Evolutionary conservation across 208 protist genomes (phyloP), one percentile per base, ranked within the genome.

Genomic region (Trypanosoma conorhini): DNA sequence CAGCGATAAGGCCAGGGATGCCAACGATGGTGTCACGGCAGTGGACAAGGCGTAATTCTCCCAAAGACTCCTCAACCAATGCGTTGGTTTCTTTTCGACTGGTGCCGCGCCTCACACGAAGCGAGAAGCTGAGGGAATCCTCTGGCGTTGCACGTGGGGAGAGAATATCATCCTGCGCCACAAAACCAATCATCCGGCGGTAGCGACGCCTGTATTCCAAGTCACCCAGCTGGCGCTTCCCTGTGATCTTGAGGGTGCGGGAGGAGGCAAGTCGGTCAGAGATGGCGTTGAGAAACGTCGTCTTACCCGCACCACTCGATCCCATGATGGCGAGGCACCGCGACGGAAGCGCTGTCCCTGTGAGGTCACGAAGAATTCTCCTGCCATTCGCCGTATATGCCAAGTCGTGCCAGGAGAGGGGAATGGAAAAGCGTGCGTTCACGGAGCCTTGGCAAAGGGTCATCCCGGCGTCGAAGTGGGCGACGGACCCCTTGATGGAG

Each of bases 241-340:
- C 88, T 19, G 61, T 65, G 44, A 94, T 60, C 64, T 81, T 81
- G 22, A 80, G 61, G n/a, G 76, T 64, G 31, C 68, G 55, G 40
- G 62, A 68, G 1, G 67, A 67, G 46, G 80, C 71, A 9, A 96
- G 83, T 17, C 84, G 81, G 52, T 93, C 87, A 57, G 78, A 85
- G 38, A 96, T 77, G 40, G 88, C 87, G 69, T 93, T 93, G 35
- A 96, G 79, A 74, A 95, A 91, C 15, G 90, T 95, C 55, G 91
- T 94, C 77, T 96, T 96, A 61, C 91, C 91, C 35, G 91, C 87
- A 64, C 91, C 91, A 50, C 84, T 92, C 24, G 80, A 77, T 19
- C 91, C 91, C 73, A 96, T 88, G 38, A 96, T 82, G 21, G 91
- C 91, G 54, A 94, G 87, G 62, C 79, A 88, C 38, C 88, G 82